Percentiles rank a stretch among this genome's conserved stretches.
Evolutionary conservation across 192 early-diverging fungal species (phyloP).

Genomic region (Helicostylum pulchrum): DNA sequence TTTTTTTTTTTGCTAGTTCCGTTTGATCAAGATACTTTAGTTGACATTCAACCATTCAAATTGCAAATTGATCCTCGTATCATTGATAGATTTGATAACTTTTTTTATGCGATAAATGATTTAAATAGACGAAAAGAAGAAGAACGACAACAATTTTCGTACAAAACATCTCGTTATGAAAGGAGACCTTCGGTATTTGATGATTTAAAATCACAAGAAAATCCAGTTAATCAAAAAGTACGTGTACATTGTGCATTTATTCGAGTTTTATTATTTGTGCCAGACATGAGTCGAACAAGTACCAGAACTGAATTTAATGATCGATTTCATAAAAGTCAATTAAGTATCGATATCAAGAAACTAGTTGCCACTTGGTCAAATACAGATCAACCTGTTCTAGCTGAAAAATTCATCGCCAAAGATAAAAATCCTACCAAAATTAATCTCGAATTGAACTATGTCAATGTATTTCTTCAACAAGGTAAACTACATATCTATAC

Average conservation of each 20-base stretch:
- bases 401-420: background rate
- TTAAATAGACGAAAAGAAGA: conserved; percentile 10
- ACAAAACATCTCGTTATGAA: background rate
- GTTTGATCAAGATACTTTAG: conserved; percentile 32
- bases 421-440: conserved; percentile 16
- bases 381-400: background rate
- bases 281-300: conserved; percentile 33
- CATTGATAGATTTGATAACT: conserved; percentile 43
- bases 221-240: background rate
- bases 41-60: conserved; percentile 49
- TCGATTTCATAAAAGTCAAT: conserved; percentile 14
- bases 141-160: background rate
- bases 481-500: conserved; percentile 18
- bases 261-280: conserved; percentile 24
- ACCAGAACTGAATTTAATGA: conserved; percentile 26
- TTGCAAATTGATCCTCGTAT: conserved; percentile 46
- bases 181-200: background rate
- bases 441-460: conserved; percentile 28
- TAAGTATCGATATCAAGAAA: conserved; percentile 30
- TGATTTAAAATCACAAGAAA: conserved; percentile 10
- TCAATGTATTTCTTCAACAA: conserved; percentile 28
- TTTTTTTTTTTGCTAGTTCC: background rate
- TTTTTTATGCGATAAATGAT: conserved; percentile 30
- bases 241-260: conserved; percentile 21
- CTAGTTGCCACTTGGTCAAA: conserved; percentile 5